Base-by-base conservation (phyloP, 371 early-diverging fungal species). In the Circinella umbellata region DNA sequence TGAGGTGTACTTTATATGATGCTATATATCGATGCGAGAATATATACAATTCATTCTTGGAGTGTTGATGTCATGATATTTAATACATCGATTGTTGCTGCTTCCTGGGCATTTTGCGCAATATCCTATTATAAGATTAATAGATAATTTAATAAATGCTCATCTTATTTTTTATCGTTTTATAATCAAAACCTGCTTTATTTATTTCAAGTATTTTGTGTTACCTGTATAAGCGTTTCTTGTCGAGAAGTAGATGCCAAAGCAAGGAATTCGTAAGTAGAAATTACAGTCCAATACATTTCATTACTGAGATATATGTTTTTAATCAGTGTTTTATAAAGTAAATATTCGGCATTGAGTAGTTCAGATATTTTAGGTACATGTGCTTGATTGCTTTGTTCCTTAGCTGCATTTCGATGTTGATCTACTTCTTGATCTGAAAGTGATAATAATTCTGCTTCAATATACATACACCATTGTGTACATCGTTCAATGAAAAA, bases 381-480 rank as follows among this genome's bases (percentile, higher is more conserved):
- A n/a, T 7, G 51, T 8, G 48, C n/a, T 18, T 39, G 47, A 3
- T 64, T 14, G 38, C 49, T 47, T 66, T 66, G n/a, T 51, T 63
- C 27, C 34, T 67, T n/a, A 8, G 77, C 74, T 35, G 35, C 36
- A 69, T 38, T 46, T 10, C 35, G 69, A 18, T 64, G 27, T 4
- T 46, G 15, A 49, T 65, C 63, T 5, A 61, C 38, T 34, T 74
- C 69, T 17, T 68, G 46, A 14, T 68, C 39, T 2, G 42, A 35
- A 7, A 76, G 36, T 17, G 64, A 63, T 34, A 69, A 15, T 20
- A 78, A 39, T 64, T 82, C 83, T 13, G 79, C 68, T 67, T 82
- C 83, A 34, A 82, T 69, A 18, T 36, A 76, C 39, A 82, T 18
- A 59, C 80, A 78, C 75, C 76, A 72, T 63, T 77, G 69, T 0